Percentiles rank a stretch among this genome's conserved stretches.
phyloP scores from a whole-genome alignment of 805 yeast genomes.

The Limtongia smithiae region DNA sequence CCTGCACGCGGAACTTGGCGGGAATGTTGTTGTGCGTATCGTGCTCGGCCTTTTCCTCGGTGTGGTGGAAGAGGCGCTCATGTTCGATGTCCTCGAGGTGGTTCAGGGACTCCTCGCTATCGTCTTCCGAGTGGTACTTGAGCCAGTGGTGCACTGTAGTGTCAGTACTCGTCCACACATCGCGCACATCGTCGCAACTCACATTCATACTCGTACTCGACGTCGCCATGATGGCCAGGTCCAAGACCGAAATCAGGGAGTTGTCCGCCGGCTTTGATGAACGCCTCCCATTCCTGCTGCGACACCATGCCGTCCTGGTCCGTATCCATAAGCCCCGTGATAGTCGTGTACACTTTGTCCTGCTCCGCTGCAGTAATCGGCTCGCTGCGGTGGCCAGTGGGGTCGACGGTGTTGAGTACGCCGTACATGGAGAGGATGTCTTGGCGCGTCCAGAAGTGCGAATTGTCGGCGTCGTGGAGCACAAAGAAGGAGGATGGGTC shows the following conservation, averaged over 20 bases:
- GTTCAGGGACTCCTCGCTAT: conserved; percentile 18
- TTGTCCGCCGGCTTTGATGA: conserved; percentile 57
- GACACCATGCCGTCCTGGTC: conserved; percentile 63
- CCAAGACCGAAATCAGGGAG: conserved; percentile 93
- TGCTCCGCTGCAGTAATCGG: conserved; percentile 52
- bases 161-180: conserved; percentile 45
- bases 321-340: conserved; percentile 60
- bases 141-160: conserved; percentile 95
- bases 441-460: conserved; percentile 52
- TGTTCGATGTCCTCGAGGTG: conserved; percentile 23
- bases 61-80: conserved; percentile 24
- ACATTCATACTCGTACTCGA: conserved; percentile 84
- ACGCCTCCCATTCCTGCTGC: conserved; percentile 66
- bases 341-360: conserved; percentile 51
- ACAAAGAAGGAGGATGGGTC: conserved; percentile 75
- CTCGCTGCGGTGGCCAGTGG: conserved; percentile 37
- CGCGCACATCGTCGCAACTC: neutral
- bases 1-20: conserved; percentile 19
- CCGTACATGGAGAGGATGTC: conserved; percentile 86
- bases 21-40: conserved; percentile 25
- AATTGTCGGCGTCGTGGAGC: conserved; percentile 62
- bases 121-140: conserved; percentile 42
- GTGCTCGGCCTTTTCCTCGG: conserved; percentile 20
- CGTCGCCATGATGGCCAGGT: conserved; percentile 91
- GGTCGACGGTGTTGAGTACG: conserved; percentile 46